phyloP scores from a whole-genome alignment of 805 yeast genomes.

The Pichia paraexigua region DNA sequence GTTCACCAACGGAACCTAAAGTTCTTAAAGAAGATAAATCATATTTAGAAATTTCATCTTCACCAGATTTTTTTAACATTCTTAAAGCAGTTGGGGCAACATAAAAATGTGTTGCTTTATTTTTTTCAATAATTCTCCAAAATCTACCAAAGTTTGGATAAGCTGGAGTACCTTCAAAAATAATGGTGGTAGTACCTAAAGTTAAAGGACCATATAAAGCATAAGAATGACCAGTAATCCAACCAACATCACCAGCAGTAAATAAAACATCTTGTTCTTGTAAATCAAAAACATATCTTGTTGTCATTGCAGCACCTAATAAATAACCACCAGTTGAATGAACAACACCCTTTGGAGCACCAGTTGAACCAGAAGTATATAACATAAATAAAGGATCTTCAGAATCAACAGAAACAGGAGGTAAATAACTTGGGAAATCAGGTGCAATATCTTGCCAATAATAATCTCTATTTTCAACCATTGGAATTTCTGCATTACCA shows the following conservation, averaged over 20 bases:
- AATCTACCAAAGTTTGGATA: constrained; percentile 92
- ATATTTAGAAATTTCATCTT: constrained; percentile 67
- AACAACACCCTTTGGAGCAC: constrained; percentile 96
- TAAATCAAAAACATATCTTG: constrained; percentile 89
- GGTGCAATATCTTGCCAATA: constrained; percentile 92
- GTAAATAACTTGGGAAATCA: constrained; percentile 75
- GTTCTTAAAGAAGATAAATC: constrained; percentile 84
- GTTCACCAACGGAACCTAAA: constrained; percentile 97
- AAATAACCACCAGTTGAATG: constrained; percentile 94
- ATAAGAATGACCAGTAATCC: constrained; percentile 98
- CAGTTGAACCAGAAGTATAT: constrained; percentile 97
- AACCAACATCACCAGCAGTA: constrained; percentile 98
- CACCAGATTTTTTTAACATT: constrained; percentile 77
- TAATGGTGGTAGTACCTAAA: constrained; percentile 83
- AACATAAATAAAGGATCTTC: constrained; percentile 95
- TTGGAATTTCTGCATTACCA: constrained; percentile 62
- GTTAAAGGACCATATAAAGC: constrained; percentile 90
- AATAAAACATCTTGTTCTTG: constrained; percentile 82
- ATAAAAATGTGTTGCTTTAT: constrained; percentile 91
- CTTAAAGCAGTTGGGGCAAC: constrained; percentile 98
- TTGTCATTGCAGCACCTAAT: constrained; percentile 84
- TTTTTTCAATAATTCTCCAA: constrained; percentile 91
- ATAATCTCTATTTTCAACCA: constrained; percentile 74
- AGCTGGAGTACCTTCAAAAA: constrained; percentile 97
- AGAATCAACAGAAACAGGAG: constrained; percentile 79